Base-by-base conservation (phyloP, 2,329 filamentous ascomycete species). In the Colletotrichum endophyticum region DNA sequence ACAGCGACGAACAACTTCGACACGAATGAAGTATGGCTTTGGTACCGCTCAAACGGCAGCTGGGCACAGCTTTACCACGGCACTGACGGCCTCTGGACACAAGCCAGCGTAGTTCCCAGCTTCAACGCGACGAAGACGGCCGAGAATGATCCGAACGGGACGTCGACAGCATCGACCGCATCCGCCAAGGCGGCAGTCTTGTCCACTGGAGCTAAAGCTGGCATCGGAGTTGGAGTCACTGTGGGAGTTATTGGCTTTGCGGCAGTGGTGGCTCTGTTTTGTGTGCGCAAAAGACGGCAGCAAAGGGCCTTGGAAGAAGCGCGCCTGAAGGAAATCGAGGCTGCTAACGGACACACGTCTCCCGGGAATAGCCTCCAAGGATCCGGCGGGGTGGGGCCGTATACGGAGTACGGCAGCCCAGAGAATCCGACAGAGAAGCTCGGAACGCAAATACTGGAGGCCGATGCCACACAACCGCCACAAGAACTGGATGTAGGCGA, bases 151-250 rank as follows among this genome's bases (percentile, higher is more conserved):
- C 25, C 78, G 25, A 67, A 16, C 39, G 53, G 28, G 22, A 49
- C 74, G 27, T 27, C 63, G 57, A 39, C 27, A 63, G 83, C 78
- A 85, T 84, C 76, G 81, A 80, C 2, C 83, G 85, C 27, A 79
- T 85, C 67, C 82, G 83, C 22, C 81, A 66, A 83, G 80, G 15
- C 7, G 81, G 81, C 53, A 8, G 32, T 61, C 4, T 80, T 91
- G 8, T 88, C 88, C 2, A 81, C 85, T 2, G 89, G 88, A 1
- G 90, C 89, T 5, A 91, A 89, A 79, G 90, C 89, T 0, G 91
- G 91, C 5, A 89, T 93, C 11, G 90, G 88, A 7, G 84, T 89
- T 2, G 91, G 90, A n/a, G 86, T 89, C 6, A 86, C 88, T 2
- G 80, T 89, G 0, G 89, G 84, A 28, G 85, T 84, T 2, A 83